These are phyloP conservation scores for Solanum raphanifolium DNA, from an alignment of 257 asterid genomes.

Conservation along the genomic window DNA sequence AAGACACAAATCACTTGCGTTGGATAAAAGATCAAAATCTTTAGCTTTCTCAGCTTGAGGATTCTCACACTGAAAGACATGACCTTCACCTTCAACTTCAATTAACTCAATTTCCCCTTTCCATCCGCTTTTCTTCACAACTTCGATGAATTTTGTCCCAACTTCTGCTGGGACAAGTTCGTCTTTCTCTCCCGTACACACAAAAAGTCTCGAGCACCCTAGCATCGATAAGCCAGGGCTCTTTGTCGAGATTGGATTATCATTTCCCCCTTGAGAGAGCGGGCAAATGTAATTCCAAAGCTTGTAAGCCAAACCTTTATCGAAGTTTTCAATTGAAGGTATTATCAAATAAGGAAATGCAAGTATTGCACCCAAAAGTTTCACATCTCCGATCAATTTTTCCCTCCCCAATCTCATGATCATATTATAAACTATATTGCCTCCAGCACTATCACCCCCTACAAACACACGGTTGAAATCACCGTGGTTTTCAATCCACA, in stretches of 20 bases:
- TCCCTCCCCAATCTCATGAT: background rate
- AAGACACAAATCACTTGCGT: background rate
- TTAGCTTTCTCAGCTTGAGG: background rate
- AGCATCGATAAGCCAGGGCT: background rate
- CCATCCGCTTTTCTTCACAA: slow-evolving; percentile 4
- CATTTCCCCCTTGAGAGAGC: background rate
- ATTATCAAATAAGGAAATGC: slow-evolving; percentile 1
- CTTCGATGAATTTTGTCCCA: background rate
- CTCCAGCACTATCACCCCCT: slow-evolving; percentile 24
- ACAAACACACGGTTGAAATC: background rate
- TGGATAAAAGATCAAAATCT: slow-evolving; percentile 5
- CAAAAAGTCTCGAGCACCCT: slow-evolving; percentile 1
- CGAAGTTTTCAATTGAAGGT: background rate
- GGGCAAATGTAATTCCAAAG: background rate
- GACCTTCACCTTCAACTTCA: slow-evolving; percentile 12
- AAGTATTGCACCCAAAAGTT: slow-evolving; percentile 2
- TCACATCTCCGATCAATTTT: background rate
- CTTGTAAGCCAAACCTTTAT: background rate
- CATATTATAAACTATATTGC: slow-evolving; percentile 13
- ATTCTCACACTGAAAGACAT: background rate
- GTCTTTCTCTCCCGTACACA: background rate
- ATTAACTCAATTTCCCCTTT: slow-evolving; percentile 4
- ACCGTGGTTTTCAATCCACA: background rate
- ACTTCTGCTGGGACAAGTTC: background rate
- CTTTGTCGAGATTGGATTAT: background rate